These are phyloP conservation scores for Kwoniella pini DNA, from an alignment of 768 basidiomycete species.

Conservation along the genomic window DNA sequence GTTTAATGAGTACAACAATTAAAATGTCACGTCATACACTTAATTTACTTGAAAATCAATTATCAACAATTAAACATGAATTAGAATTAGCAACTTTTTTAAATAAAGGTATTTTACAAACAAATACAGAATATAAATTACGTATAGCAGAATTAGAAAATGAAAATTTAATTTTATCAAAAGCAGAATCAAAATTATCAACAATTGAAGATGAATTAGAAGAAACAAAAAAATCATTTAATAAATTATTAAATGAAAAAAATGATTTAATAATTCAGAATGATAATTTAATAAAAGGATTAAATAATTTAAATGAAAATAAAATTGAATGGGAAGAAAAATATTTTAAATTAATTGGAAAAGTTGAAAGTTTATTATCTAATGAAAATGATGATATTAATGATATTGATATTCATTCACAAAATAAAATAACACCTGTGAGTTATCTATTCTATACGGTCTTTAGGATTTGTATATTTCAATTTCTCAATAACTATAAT, in stretches of 20 bases:
- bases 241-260: slow-evolving; percentile 4
- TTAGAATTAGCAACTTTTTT: slow-evolving; percentile 42
- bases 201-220: slow-evolving; percentile 31
- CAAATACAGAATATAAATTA: slow-evolving; percentile 39
- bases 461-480: too few relatives aligned
- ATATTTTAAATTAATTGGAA: slow-evolving; percentile 12
- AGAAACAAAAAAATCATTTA: slow-evolving; percentile 8
- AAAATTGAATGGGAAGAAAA: slow-evolving; percentile 7
- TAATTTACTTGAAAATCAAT: slow-evolving; percentile 8
- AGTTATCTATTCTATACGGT: background rate
- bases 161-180: slow-evolving; percentile 37
- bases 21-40: slow-evolving; percentile 22
- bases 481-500: too few relatives aligned
- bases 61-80: slow-evolving; percentile 23
- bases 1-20: too few relatives aligned
- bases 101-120: slow-evolving; percentile 45
- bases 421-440: slow-evolving; percentile 10
- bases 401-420: background rate
- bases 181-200: slow-evolving; percentile 35
- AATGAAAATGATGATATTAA: slow-evolving; percentile 9
- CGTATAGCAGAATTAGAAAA: slow-evolving; percentile 41
- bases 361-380: slow-evolving; percentile 3
- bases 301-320: slow-evolving; percentile 23
- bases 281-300: slow-evolving; percentile 17
- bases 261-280: slow-evolving; percentile 5